phyloP scores from a whole-genome alignment of 2,329 filamentous ascomycete genomes.

The Tolypocladium nubicola region DNA sequence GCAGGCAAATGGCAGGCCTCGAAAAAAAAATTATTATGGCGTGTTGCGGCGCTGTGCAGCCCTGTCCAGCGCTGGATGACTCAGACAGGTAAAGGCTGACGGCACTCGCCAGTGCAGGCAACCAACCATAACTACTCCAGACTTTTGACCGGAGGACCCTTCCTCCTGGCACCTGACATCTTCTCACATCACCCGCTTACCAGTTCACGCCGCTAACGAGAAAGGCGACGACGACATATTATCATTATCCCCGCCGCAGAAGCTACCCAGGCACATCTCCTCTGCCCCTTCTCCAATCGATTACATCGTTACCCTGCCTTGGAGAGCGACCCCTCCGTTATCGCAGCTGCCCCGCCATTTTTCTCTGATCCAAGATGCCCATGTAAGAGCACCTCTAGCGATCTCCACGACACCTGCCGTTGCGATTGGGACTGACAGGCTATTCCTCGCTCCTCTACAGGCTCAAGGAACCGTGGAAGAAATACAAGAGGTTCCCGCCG shows the following conservation, averaged over 20 bases:
- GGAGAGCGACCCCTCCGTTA: background rate
- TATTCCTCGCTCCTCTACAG: conserved; percentile 19
- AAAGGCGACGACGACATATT: background rate
- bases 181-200: background rate
- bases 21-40: background rate
- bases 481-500: conserved; percentile 59
- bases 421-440: background rate
- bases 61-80: background rate
- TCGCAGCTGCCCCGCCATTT: conserved; percentile 1
- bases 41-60: background rate
- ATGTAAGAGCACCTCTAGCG: conserved; percentile 2
- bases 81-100: background rate
- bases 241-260: background rate
- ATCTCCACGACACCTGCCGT: background rate
- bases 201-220: background rate
- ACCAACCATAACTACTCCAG: background rate
- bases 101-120: background rate
- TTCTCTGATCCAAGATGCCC: conserved; percentile 5
- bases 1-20: background rate
- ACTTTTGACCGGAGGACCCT: background rate
- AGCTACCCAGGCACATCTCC: background rate
- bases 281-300: background rate
- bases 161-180: background rate
- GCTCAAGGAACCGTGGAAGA: conserved; percentile 67
- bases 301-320: background rate